These are phyloP conservation scores for Phyllosticta capitalensis DNA, from an alignment of 2,329 filamentous ascomycete species.

Conservation along the genomic window DNA sequence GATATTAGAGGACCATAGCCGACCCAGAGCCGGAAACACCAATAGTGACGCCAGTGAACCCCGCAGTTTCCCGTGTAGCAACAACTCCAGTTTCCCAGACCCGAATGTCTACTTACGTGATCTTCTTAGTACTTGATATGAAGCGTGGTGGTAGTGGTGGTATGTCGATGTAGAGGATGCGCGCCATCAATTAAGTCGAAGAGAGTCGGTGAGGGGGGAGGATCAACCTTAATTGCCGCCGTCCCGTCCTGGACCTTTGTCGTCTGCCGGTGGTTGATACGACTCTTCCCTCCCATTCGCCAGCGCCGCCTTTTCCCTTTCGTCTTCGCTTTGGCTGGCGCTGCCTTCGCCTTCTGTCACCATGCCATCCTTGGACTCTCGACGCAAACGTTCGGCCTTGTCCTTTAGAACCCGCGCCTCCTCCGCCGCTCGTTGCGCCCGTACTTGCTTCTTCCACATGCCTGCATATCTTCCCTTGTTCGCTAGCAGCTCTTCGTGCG, in stretches of 20 bases:
- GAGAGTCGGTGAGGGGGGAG: not conserved
- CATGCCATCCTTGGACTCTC: slow-evolving; percentile 37
- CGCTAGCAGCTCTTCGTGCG: slow-evolving; percentile 41
- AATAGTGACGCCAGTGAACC: not conserved
- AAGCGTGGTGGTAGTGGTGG: not conserved
- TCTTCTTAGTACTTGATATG: not conserved
- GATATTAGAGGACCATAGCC: slow-evolving; percentile 6
- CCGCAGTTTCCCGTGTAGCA: not conserved
- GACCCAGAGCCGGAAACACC: too few species aligned
- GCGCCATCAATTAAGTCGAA: not conserved
- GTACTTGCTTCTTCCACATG: slow-evolving; percentile 46
- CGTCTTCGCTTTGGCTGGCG: slow-evolving; percentile 27
- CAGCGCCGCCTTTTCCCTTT: slow-evolving; percentile 14
- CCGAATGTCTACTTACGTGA: not conserved
- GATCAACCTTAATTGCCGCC: not conserved
- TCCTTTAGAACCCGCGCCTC: slow-evolving; percentile 41
- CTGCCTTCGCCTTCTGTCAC: slow-evolving; percentile 31
- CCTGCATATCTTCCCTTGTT: slow-evolving; percentile 37
- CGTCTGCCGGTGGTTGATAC: not conserved
- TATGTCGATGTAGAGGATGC: not conserved
- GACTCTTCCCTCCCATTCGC: not conserved
- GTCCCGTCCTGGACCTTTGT: not conserved
- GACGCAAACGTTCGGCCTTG: slow-evolving; percentile 39
- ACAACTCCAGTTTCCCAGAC: not conserved
- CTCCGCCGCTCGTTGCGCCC: slow-evolving; percentile 40